Conservation (phyloP, 2,329 filamentous ascomycete species). For the Trichoderma atrobrunneum region DNA sequence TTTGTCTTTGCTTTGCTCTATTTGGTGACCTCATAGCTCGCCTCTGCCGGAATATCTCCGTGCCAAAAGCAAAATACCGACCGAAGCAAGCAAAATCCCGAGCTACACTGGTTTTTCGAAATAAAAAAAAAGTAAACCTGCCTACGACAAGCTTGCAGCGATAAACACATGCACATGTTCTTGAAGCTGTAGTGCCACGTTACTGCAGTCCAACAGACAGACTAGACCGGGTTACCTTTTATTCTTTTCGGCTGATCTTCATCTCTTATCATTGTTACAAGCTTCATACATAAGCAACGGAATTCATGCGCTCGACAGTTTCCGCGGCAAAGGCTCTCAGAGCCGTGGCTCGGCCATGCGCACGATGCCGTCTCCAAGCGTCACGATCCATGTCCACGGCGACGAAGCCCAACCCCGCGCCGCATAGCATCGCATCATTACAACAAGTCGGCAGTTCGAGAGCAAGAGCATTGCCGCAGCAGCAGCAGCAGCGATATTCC, state of each 20-base stretch:
- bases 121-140: not conserved
- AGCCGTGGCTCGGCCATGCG: constrained; percentile 34
- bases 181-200: not conserved
- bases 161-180: not conserved
- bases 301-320: constrained; percentile 29
- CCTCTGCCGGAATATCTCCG: constrained; percentile 4
- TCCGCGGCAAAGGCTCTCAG: constrained; percentile 25
- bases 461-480: not conserved
- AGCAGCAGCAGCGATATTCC: not conserved
- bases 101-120: not conserved
- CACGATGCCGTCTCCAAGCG: constrained; percentile 33
- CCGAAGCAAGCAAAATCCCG: not conserved
- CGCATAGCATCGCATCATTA: not conserved
- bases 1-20: not conserved
- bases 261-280: not conserved
- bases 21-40: constrained; percentile 9
- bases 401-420: not conserved
- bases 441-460: not conserved
- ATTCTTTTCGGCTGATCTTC: not conserved
- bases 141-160: not conserved
- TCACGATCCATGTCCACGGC: constrained; percentile 25
- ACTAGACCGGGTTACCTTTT: not conserved
- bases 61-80: not conserved
- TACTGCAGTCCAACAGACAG: not conserved
- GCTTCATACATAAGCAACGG: not conserved